Conservation (phyloP, 2,329 filamentous ascomycete species). For the Fusarium sp. region DNA sequence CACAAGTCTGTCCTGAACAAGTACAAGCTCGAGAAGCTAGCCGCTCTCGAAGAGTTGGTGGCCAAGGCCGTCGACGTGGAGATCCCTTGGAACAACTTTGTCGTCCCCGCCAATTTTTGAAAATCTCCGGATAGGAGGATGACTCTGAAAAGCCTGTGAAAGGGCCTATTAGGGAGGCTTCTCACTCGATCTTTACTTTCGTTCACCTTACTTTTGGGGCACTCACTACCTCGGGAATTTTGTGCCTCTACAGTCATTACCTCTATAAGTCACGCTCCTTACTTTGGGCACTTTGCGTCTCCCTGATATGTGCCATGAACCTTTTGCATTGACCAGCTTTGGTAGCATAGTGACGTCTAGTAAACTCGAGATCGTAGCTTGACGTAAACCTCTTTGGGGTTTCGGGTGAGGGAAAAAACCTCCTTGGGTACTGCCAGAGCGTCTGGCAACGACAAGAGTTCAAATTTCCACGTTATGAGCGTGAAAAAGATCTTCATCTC, state of each 20-base stretch:
- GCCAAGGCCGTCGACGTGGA: conserved; percentile 66
- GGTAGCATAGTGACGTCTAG: background rate
- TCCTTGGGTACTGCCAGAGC: background rate
- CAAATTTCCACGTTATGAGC: conserved; percentile 46
- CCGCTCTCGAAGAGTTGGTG: conserved; percentile 87
- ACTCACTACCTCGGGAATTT: conserved; percentile 4
- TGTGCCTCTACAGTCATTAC: conserved; percentile 11
- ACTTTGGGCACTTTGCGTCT: background rate
- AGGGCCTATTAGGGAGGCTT: conserved; percentile 10
- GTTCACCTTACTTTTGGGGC: conserved; percentile 8
- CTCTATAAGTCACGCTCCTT: background rate
- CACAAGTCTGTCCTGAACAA: conserved; percentile 88
- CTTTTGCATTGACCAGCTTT: background rate
- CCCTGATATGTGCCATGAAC: background rate
- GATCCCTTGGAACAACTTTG: conserved; percentile 31
- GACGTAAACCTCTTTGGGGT: background rate
- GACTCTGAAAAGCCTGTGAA: conserved; percentile 2
- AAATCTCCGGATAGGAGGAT: background rate
- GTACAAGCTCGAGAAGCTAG: conserved; percentile 91
- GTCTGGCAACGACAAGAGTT: conserved; percentile 20
- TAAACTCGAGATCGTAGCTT: background rate
- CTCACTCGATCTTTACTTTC: conserved; percentile 16
- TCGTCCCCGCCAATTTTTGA: background rate
- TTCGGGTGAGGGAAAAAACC: background rate
- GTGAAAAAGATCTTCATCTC: conserved; percentile 45